These are phyloP conservation scores for Aschersonia sp. DNA, from an alignment of 2,329 filamentous ascomycete species.

Conservation along the genomic window DNA sequence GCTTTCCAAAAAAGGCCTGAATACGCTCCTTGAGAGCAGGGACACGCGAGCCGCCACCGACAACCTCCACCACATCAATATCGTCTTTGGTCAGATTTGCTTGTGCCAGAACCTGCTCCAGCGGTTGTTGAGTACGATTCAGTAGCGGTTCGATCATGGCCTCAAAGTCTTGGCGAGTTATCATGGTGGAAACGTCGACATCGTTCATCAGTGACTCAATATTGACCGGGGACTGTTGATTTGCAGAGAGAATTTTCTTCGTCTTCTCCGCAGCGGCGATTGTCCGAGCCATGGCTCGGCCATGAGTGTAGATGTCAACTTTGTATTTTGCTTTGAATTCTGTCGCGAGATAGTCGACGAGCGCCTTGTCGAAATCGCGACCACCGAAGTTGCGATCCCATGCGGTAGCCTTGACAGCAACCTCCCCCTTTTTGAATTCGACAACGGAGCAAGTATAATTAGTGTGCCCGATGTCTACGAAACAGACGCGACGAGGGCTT, in stretches of 20 bases:
- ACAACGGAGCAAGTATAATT: slow-evolving; percentile 91
- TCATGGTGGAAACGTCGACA: slow-evolving; percentile 72
- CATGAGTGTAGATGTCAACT: slow-evolving; percentile 83
- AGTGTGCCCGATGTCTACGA: slow-evolving; percentile 91
- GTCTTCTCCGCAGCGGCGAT: slow-evolving; percentile 85
- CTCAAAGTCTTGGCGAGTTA: slow-evolving; percentile 92
- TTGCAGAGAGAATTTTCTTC: slow-evolving; percentile 96
- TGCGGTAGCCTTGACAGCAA: slow-evolving; percentile 81
- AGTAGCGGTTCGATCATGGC: slow-evolving; percentile 77
- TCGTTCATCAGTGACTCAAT: slow-evolving; percentile 99
- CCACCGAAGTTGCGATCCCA: slow-evolving; percentile 96
- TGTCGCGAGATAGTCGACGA: slow-evolving; percentile 86
- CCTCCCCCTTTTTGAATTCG: slow-evolving; percentile 93
- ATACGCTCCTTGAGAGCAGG: slow-evolving; percentile 85
- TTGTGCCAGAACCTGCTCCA: slow-evolving; percentile 88
- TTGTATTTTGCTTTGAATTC: slow-evolving; percentile 98
- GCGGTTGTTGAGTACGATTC: slow-evolving; percentile 52
- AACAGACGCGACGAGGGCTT: slow-evolving; percentile 79
- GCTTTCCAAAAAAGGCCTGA: slow-evolving; percentile 82
- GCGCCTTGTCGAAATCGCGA: slow-evolving; percentile 87
- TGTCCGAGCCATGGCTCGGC: slow-evolving; percentile 79
- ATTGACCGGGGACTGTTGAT: slow-evolving; percentile 81
- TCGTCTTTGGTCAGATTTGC: slow-evolving; percentile 84
- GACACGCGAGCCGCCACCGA: slow-evolving; percentile 89
- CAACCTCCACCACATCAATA: slow-evolving; percentile 84